phyloP scores from a whole-genome alignment of 768 basidiomycete genomes.

The Phylloporus sp. region DNA sequence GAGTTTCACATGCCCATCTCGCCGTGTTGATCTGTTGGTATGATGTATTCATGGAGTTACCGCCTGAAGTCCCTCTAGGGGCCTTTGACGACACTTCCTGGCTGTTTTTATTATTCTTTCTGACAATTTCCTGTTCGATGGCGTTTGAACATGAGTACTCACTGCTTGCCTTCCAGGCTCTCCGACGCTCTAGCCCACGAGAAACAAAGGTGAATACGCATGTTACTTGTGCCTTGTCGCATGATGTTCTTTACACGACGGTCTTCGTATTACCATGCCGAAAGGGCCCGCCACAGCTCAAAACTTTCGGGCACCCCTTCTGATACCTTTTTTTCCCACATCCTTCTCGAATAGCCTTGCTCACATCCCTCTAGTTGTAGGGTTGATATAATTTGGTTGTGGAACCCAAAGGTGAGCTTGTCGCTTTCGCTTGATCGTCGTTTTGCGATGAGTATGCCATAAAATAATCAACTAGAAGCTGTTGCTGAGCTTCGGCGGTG shows the following conservation, averaged over 20 bases:
- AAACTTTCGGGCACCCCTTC: constrained; percentile 66
- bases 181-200: not conserved
- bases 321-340: constrained; percentile 38
- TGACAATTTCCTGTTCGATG: constrained; percentile 35
- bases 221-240: not conserved
- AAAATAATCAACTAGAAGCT: constrained; percentile 84
- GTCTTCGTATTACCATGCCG: constrained; percentile 85
- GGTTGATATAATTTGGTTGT: not conserved
- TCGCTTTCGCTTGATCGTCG: not conserved
- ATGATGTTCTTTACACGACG: constrained; percentile 59
- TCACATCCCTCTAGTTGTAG: constrained; percentile 1
- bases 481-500: constrained; percentile 74
- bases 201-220: constrained; percentile 7
- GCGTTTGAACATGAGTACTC: not conserved
- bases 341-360: not conserved
- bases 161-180: not conserved
- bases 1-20: not conserved
- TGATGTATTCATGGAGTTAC: constrained; percentile 66
- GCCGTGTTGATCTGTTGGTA: not conserved
- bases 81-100: constrained; percentile 66
- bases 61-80: constrained; percentile 58
- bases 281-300: constrained; percentile 95
- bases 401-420: constrained; percentile 4
- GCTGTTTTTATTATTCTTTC: constrained; percentile 65
- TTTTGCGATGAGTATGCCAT: constrained; percentile 26